Base-by-base conservation (phyloP, 2,329 filamentous ascomycete genomes). In the Ceratocystiopsis minuta region DNA sequence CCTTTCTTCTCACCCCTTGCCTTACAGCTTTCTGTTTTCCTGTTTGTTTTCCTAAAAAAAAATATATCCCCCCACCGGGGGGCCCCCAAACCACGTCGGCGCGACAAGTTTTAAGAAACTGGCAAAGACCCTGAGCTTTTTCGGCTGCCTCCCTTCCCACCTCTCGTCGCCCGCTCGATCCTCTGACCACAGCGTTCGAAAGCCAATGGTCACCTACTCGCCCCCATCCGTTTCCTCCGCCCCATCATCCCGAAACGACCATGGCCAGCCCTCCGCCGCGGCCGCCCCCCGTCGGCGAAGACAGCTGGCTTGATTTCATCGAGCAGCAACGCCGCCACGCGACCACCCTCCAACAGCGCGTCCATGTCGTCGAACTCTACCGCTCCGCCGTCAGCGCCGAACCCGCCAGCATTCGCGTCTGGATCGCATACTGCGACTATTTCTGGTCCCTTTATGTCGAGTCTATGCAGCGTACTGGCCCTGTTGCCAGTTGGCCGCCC, bases 351-450 rank as follows among this genome's bases (percentile, higher is more conserved):
- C 79, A 85, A 46, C 70, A 74, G 51, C 75, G 79, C 50, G 69
- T 84, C 54, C 67, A 69, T 46, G 66, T 83, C 38, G 68, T 86
- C 53, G 82, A 88, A 56, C 61, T 80, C 37, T 85, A 76, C 60
- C 75, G 79, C 50, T 70, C 69, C 50, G 81, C 82, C 44, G 71
- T 79, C 17, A 61, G 63, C 44, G 77, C 81, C 41, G 82, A 88
- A 58, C 78, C 80, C 12, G 76, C 70, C 50, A 87, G 82, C 52
- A 64, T 80, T 45, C 75, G 72, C 48, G 63, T 88, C 35, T 90
- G 83, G 83, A 68, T 77, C 45, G 69, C 75, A 24, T 88, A 87
- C 54, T 83, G 78, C 57, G 76, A 86, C 52, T 88, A 79, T 59
- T 75, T 87, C 48, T 78, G 78, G 67, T 70, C 72, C 16, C 72